These are phyloP conservation scores for Narthecium ossifragum DNA, from an alignment of 106 monocot genomes.

Conservation along the genomic window DNA sequence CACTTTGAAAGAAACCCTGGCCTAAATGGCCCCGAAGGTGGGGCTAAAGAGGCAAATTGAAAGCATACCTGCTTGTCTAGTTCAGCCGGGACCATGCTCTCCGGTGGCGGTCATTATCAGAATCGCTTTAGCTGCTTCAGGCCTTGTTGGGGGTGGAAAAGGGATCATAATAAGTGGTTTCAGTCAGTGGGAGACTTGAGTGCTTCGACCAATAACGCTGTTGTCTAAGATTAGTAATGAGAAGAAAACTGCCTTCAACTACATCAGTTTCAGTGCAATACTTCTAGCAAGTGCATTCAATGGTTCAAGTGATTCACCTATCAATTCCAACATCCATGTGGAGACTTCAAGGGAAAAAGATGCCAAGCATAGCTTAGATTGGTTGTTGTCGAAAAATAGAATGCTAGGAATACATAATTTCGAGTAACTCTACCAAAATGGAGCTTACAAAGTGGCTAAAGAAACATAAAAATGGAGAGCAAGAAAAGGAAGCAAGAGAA, in stretches of 20 bases:
- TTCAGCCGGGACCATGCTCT: background rate
- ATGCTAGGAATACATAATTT: background rate
- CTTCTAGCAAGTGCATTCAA: background rate
- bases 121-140: background rate
- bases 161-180: background rate
- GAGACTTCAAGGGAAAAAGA: background rate
- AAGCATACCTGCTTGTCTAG: background rate
- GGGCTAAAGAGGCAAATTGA: background rate
- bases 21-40: background rate
- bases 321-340: background rate
- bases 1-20: background rate
- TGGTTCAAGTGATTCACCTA: background rate
- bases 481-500: background rate
- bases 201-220: too few relatives aligned
- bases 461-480: background rate
- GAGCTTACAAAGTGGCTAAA: background rate
- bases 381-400: background rate
- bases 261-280: background rate
- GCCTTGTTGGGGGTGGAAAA: background rate
- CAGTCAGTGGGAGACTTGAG: constrained; percentile 3
- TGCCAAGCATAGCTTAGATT: background rate
- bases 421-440: background rate
- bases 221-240: too few relatives aligned
- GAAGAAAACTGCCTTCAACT: background rate
- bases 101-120: constrained; percentile 1